phyloP scores from a whole-genome alignment of 345 rosid genomes.

The Lepidium africanum region DNA sequence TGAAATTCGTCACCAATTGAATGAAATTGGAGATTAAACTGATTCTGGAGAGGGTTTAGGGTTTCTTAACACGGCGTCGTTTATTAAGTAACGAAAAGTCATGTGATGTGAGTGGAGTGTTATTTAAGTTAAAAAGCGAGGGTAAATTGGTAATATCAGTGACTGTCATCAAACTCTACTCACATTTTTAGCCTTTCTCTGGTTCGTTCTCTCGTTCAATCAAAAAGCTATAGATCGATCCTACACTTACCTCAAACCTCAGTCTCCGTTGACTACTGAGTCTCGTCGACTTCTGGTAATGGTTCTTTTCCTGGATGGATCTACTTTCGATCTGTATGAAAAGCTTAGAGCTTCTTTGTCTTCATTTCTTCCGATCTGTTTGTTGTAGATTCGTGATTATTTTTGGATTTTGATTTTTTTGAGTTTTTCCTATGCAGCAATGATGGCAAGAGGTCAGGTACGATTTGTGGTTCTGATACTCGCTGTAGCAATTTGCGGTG shows the following conservation, averaged over 20 bases:
- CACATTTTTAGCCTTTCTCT: background rate
- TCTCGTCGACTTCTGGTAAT: slow-evolving; percentile 13
- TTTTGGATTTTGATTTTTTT: background rate
- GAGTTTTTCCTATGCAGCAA: slow-evolving; percentile 30
- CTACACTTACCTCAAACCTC: slow-evolving; percentile 8
- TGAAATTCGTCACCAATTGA: background rate
- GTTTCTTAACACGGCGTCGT: background rate
- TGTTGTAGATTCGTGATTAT: slow-evolving; percentile 13
- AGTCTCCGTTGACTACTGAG: slow-evolving; percentile 33
- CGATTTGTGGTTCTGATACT: slow-evolving; percentile 37
- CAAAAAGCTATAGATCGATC: slow-evolving; percentile 20
- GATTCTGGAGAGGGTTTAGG: background rate
- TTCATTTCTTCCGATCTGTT: background rate
- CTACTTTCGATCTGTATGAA: slow-evolving; percentile 3
- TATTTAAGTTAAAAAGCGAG: background rate
- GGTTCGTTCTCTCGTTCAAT: background rate
- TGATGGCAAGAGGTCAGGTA: slow-evolving; percentile 46
- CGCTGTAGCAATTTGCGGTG: slow-evolving; percentile 42
- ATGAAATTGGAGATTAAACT: background rate
- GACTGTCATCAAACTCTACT: slow-evolving; percentile 9
- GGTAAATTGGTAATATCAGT: slow-evolving; percentile 6
- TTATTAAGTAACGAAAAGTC: background rate
- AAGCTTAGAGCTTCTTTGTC: background rate
- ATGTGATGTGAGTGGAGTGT: background rate
- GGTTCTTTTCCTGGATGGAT: background rate